A percentile compares a stretch with the other conserved stretches of the same genome.
These are phyloP conservation scores for Ophiostoma tasmaniense DNA, from an alignment of 2,329 filamentous ascomycete species.

Conservation along the genomic window DNA sequence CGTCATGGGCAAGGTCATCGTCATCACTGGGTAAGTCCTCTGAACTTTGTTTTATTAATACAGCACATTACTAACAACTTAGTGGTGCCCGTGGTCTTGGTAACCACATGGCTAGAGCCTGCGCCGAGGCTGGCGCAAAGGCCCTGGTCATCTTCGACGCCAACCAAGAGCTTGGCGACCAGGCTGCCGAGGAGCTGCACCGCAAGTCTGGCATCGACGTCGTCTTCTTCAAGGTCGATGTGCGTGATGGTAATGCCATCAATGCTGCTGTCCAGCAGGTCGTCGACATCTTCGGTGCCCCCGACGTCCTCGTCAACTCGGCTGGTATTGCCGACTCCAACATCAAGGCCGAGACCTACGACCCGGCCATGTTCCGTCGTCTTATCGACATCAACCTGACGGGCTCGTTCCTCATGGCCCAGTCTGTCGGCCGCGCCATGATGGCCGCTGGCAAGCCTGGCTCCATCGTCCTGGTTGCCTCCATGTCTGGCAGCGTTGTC, in stretches of 20 bases:
- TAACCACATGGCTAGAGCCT: constrained; percentile 70
- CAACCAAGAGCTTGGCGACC: constrained; percentile 65
- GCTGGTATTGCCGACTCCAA: constrained; percentile 77
- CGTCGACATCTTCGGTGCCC: constrained; percentile 55
- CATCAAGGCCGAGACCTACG: constrained; percentile 72
- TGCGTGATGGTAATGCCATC: constrained; percentile 63
- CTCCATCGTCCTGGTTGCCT: constrained; percentile 66
- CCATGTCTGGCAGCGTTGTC: constrained; percentile 76
- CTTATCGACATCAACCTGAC: constrained; percentile 77
- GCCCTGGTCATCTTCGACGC: constrained; percentile 68
- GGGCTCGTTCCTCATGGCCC: constrained; percentile 68
- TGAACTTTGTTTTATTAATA: too few species aligned
- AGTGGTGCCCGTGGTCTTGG: constrained; percentile 70
- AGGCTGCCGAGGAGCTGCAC: constrained; percentile 60
- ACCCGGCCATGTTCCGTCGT: constrained; percentile 66
- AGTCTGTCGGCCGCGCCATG: constrained; percentile 64
- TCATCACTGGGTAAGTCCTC: constrained; percentile 58
- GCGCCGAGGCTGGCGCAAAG: constrained; percentile 66
- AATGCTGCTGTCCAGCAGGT: constrained; percentile 60
- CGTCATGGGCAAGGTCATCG: constrained; percentile 60
- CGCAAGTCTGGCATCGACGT: constrained; percentile 64
- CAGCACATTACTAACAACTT: constrained; percentile 24
- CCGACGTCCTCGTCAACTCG: constrained; percentile 71
- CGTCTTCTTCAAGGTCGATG: constrained; percentile 71
- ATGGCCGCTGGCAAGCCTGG: constrained; percentile 63